Evolutionary conservation across 2,329 filamentous ascomycete species (phyloP).

Genomic region (Aspergillus fischeri): DNA sequence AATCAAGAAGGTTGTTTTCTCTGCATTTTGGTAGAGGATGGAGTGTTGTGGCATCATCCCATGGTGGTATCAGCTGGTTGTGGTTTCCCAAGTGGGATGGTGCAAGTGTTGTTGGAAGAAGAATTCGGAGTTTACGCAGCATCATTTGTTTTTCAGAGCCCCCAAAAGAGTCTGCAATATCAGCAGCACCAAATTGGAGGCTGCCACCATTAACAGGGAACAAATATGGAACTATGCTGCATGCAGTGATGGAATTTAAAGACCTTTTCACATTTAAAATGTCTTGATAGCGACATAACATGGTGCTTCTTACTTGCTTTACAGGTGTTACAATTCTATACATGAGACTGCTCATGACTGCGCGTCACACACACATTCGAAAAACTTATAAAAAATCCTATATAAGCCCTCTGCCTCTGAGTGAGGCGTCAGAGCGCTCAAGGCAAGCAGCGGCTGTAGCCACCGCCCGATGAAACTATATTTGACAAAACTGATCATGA

Average conservation of each 20-base stretch:
- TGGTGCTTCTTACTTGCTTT: background rate
- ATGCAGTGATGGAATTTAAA: background rate
- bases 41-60: constrained; percentile 16
- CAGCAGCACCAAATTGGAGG: background rate
- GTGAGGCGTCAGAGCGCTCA: background rate
- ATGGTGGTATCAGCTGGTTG: background rate
- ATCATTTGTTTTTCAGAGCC: background rate
- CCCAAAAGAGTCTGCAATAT: background rate
- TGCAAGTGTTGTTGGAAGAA: background rate
- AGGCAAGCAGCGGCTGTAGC: background rate
- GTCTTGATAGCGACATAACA: background rate
- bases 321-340: background rate
- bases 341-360: background rate
- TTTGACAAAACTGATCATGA: constrained; percentile 4
- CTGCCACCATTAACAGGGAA: background rate
- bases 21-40: constrained; percentile 51
- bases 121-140: background rate
- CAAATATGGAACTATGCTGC: background rate
- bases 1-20: constrained; percentile 46
- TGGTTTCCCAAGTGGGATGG: background rate
- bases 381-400: background rate
- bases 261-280: too few species aligned
- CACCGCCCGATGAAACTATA: background rate
- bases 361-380: background rate
- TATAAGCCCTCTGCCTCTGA: background rate